Evolutionary conservation across 805 yeast species (phyloP).

Genomic region (Monosporozyma siamensis): DNA sequence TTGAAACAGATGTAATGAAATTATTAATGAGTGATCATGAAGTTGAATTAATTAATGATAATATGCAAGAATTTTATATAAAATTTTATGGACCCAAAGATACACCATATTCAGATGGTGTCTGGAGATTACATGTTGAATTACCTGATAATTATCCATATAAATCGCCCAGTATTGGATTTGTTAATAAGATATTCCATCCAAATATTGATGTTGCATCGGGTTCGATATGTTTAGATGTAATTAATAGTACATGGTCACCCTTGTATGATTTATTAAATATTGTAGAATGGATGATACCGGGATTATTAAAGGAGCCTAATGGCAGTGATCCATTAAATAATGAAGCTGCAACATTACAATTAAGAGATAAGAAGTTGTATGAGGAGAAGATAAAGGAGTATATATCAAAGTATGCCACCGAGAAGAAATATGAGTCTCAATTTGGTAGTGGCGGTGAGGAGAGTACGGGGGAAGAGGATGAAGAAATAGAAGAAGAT

Average conservation of each 20-base stretch:
- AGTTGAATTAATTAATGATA: constrained; percentile 73
- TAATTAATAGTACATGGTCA: constrained; percentile 95
- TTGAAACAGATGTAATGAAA: constrained; percentile 94
- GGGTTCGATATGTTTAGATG: constrained; percentile 92
- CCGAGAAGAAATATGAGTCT: constrained; percentile 30
- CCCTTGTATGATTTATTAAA: constrained; percentile 92
- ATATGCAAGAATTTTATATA: constrained; percentile 78
- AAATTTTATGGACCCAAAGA: constrained; percentile 78
- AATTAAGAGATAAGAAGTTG: constrained; percentile 54
- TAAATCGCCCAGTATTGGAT: constrained; percentile 93
- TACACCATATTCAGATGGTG: constrained; percentile 83
- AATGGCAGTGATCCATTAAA: constrained; percentile 92
- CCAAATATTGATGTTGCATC: constrained; percentile 88
- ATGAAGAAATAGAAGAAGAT: constrained; percentile 20
- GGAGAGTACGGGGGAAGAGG: constrained; percentile 29
- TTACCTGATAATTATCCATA: constrained; percentile 93
- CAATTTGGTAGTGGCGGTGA: constrained; percentile 40
- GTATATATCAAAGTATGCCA: constrained; percentile 67
- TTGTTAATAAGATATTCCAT: constrained; percentile 82
- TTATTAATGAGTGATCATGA: constrained; percentile 88
- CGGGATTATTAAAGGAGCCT: constrained; percentile 85
- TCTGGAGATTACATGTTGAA: constrained; percentile 87
- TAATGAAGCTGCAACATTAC: constrained; percentile 76
- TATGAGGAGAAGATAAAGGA: constrained; percentile 64
- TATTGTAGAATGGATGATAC: constrained; percentile 86